These are phyloP conservation scores for Rutstroemia sp. DNA, from an alignment of 2,329 filamentous ascomycete species.

Conservation along the genomic window DNA sequence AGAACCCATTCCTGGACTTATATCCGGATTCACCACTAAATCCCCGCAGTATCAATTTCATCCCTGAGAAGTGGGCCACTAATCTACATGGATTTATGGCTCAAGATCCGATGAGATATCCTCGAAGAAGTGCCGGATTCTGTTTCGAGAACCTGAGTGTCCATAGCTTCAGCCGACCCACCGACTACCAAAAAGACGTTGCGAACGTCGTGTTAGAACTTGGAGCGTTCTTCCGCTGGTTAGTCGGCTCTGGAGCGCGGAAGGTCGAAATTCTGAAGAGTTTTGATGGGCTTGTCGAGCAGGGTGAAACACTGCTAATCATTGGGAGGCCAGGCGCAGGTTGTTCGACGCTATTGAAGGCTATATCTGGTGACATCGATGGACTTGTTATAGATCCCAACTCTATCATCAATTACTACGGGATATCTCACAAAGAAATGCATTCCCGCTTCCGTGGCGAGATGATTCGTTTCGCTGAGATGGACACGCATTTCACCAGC, in stretches of 20 bases:
- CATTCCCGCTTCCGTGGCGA: constrained; percentile 48
- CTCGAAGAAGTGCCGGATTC: constrained; percentile 50
- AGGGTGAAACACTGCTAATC: constrained; percentile 60
- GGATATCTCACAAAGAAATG: constrained; percentile 46
- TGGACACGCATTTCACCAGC: constrained; percentile 66
- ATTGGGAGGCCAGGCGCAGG: constrained; percentile 56
- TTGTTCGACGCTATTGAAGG: constrained; percentile 56
- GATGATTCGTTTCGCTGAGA: constrained; percentile 67
- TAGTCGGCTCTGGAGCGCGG: constrained; percentile 46
- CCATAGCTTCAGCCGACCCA: constrained; percentile 58
- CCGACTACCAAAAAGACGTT: constrained; percentile 64
- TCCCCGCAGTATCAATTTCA: constrained; percentile 44
- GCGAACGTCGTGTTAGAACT: constrained; percentile 49
- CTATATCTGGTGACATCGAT: constrained; percentile 45
- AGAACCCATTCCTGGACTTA: constrained; percentile 12
- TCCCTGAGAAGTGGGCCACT: constrained; percentile 42
- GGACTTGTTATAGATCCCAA: constrained; percentile 45
- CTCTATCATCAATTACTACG: constrained; percentile 55
- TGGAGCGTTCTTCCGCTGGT: constrained; percentile 35
- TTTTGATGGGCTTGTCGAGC: constrained; percentile 55
- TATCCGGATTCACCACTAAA: constrained; percentile 32
- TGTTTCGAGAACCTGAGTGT: constrained; percentile 62
- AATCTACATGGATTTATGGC: constrained; percentile 19
- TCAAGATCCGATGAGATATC: constrained; percentile 38
- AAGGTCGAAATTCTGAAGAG: constrained; percentile 47